These are phyloP conservation scores for Cytauxzoon felis DNA, from an alignment of 169 alveolate genomes.

Conservation along the genomic window DNA sequence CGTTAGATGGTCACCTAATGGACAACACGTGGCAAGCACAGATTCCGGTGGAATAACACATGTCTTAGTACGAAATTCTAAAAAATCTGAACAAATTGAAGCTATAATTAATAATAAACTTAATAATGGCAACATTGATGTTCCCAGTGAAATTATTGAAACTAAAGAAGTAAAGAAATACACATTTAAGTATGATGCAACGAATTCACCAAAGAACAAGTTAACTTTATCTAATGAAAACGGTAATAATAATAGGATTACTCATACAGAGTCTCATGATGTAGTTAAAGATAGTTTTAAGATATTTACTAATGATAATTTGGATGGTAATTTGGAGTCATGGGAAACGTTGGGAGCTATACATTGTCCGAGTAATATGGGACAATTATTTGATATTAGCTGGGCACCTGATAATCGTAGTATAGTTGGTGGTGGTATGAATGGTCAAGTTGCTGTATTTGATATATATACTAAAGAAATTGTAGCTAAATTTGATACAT, in stretches of 20 bases:
- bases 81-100: slow-evolving; percentile 40
- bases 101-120: background rate
- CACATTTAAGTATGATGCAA: slow-evolving; percentile 58
- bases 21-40: slow-evolving; percentile 56
- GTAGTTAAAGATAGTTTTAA: slow-evolving; percentile 32
- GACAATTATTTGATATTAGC: slow-evolving; percentile 62
- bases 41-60: slow-evolving; percentile 59
- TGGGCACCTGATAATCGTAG: slow-evolving; percentile 68
- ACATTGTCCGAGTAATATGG: slow-evolving; percentile 55
- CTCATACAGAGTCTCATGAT: slow-evolving; percentile 39
- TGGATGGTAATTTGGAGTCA: slow-evolving; percentile 47
- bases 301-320: slow-evolving; percentile 20
- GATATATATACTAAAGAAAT: slow-evolving; percentile 59
- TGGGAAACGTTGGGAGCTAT: slow-evolving; percentile 40
- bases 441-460: slow-evolving; percentile 63
- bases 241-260: slow-evolving; percentile 18
- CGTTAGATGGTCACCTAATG: slow-evolving; percentile 64
- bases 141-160: background rate
- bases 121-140: slow-evolving; percentile 3
- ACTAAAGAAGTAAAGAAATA: slow-evolving; percentile 31
- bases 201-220: slow-evolving; percentile 11
- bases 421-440: slow-evolving; percentile 65
- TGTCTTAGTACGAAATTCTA: slow-evolving; percentile 33
- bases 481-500: slow-evolving; percentile 57
- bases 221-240: background rate